Conservation (phyloP, 2,329 filamentous ascomycete species). For the Cordyceps fumosorosea region DNA sequence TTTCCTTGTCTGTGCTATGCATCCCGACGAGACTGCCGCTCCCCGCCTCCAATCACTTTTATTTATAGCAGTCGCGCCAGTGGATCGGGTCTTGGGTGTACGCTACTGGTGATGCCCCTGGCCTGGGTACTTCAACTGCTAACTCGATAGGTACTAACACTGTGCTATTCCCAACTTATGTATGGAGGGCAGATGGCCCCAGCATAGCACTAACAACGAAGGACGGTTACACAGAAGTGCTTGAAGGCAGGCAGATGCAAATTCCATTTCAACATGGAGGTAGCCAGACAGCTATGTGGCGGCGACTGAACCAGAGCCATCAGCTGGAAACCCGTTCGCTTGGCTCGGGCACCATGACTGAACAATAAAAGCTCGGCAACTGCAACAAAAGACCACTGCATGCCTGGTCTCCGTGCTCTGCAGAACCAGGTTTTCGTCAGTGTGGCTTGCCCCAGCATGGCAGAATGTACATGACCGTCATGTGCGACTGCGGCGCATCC, state of each 20-base stretch:
- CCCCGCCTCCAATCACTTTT: background rate
- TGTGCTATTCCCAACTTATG: background rate
- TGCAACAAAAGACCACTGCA: background rate
- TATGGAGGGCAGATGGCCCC: background rate
- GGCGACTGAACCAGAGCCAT: background rate
- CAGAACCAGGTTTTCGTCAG: background rate
- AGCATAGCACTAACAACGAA: background rate
- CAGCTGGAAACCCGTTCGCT: background rate
- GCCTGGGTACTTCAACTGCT: background rate
- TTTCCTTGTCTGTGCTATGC: background rate
- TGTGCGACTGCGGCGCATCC: background rate
- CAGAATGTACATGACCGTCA: background rate
- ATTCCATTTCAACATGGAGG: background rate
- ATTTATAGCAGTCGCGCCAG: slow-evolving; percentile 5
- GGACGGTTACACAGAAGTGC: background rate
- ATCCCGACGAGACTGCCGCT: background rate
- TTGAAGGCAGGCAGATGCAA: background rate
- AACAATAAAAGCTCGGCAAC: background rate
- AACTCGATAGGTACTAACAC: slow-evolving; percentile 8
- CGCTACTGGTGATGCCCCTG: slow-evolving; percentile 8
- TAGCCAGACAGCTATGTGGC: background rate
- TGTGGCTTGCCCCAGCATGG: background rate
- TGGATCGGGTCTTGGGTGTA: slow-evolving; percentile 1
- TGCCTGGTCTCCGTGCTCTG: background rate
- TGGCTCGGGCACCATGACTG: background rate